A percentile compares a stretch with the other conserved stretches of the same genome.
These are phyloP conservation scores for Amphirosellinia nigrospora DNA, from an alignment of 495 filamentous ascomycete genomes.

Conservation along the genomic window DNA sequence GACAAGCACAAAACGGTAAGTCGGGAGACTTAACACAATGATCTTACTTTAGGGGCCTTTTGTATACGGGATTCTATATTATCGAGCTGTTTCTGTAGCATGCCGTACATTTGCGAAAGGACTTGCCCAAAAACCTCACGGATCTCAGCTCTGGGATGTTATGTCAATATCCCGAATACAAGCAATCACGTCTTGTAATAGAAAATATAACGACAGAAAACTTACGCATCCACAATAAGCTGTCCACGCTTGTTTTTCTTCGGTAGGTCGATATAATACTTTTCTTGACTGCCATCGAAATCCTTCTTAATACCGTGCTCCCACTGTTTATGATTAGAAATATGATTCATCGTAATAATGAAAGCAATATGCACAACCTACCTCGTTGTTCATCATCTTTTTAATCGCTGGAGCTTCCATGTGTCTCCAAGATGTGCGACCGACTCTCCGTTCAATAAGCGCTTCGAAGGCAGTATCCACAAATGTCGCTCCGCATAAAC, in stretches of 20 bases:
- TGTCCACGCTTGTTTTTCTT: slow-evolving; percentile 16
- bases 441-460: background rate
- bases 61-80: background rate
- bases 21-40: too few relatives aligned
- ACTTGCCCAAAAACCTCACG: background rate
- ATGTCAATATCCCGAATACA: too few relatives aligned
- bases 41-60: background rate
- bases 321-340: background rate
- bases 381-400: slow-evolving; percentile 16
- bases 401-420: background rate
- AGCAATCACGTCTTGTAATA: too few relatives aligned
- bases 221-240: background rate
- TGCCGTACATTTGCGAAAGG: background rate
- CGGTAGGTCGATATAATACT: slow-evolving; percentile 8
- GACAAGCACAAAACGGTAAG: too few relatives aligned
- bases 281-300: slow-evolving; percentile 11
- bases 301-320: slow-evolving; percentile 21
- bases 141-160: background rate
- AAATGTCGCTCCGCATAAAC: slow-evolving; percentile 9
- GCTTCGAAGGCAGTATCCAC: slow-evolving; percentile 4
- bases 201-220: background rate
- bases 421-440: background rate
- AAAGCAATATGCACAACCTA: background rate
- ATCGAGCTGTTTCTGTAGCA: slow-evolving; percentile 6
- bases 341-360: too few relatives aligned